Conservation (phyloP, 2,329 filamentous ascomycete genomes). For the Talaromyces sp. region DNA sequence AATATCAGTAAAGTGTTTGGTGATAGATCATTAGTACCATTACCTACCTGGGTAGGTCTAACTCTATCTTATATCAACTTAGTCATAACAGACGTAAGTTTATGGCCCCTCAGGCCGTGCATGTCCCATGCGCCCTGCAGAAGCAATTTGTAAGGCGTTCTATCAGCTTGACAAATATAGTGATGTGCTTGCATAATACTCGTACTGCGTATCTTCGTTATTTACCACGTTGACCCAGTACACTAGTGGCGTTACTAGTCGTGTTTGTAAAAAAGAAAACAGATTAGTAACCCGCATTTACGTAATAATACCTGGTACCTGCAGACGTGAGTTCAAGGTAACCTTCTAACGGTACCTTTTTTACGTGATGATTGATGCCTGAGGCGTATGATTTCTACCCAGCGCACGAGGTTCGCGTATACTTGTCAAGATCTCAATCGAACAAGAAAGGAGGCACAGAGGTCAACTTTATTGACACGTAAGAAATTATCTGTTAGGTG, state of each 20-base stretch:
- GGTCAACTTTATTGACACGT: slow-evolving; percentile 77
- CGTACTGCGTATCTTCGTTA: too few relatives aligned
- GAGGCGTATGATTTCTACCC: background rate
- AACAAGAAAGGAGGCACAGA: slow-evolving; percentile 53
- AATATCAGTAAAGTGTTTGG: background rate
- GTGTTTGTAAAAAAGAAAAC: too few relatives aligned
- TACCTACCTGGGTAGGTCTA: background rate
- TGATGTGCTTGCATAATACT: too few relatives aligned
- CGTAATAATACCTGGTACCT: too few relatives aligned
- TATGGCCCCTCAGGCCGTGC: too few relatives aligned
- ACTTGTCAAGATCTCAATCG: background rate
- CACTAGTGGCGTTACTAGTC: too few relatives aligned
- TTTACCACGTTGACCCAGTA: too few relatives aligned
- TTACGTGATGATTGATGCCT: background rate
- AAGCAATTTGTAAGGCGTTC: background rate
- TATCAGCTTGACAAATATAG: background rate
- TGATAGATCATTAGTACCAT: background rate
- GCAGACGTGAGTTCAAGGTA: too few relatives aligned
- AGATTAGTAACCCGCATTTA: too few relatives aligned
- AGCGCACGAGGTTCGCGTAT: background rate
- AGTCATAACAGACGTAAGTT: background rate
- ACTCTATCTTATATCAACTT: background rate
- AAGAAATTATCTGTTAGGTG: too few relatives aligned
- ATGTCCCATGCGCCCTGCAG: too few relatives aligned
- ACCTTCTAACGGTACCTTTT: too few relatives aligned